phyloP scores from a whole-genome alignment of 768 basidiomycete species.

The Russula abietina region DNA sequence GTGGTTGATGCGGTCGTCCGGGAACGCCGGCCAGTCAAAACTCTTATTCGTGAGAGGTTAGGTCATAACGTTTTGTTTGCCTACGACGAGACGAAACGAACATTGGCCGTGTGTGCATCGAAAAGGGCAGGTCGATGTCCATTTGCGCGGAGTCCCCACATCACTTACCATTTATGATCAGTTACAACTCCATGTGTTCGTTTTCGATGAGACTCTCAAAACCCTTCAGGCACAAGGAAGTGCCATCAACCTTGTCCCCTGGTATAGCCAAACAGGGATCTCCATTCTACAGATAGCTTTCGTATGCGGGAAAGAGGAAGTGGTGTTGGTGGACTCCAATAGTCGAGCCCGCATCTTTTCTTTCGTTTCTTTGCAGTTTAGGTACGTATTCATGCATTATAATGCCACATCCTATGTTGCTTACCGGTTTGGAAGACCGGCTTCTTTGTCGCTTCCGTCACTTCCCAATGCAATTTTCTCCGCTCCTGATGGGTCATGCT shows the following conservation, averaged over 20 bases:
- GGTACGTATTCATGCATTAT: slow-evolving; percentile 33
- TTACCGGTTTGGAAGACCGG: slow-evolving; percentile 35
- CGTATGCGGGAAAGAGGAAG: slow-evolving; percentile 46
- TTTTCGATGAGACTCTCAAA: slow-evolving; percentile 41
- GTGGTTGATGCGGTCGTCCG: background rate
- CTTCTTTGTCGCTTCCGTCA: slow-evolving; percentile 35
- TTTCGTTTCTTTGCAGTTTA: slow-evolving; percentile 45
- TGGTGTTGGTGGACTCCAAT: slow-evolving; percentile 44
- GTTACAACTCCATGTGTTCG: slow-evolving; percentile 41
- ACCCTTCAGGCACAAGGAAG: slow-evolving; percentile 40
- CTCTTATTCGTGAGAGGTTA: slow-evolving; percentile 42
- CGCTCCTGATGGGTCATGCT: slow-evolving; percentile 51
- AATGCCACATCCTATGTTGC: background rate
- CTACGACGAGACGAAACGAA: slow-evolving; percentile 47
- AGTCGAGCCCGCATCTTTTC: slow-evolving; percentile 47
- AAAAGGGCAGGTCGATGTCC: slow-evolving; percentile 34
- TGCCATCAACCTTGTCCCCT: slow-evolving; percentile 36
- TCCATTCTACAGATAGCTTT: slow-evolving; percentile 39
- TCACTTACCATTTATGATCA: background rate
- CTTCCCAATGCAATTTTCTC: slow-evolving; percentile 37
- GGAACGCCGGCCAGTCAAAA: background rate
- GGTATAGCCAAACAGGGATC: slow-evolving; percentile 35
- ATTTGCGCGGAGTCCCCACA: background rate
- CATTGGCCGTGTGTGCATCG: slow-evolving; percentile 42
- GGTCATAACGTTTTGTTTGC: slow-evolving; percentile 41